Evolutionary conservation across 2,329 filamentous ascomycete species (phyloP).

Genomic region (Trichoderma harzianum): DNA sequence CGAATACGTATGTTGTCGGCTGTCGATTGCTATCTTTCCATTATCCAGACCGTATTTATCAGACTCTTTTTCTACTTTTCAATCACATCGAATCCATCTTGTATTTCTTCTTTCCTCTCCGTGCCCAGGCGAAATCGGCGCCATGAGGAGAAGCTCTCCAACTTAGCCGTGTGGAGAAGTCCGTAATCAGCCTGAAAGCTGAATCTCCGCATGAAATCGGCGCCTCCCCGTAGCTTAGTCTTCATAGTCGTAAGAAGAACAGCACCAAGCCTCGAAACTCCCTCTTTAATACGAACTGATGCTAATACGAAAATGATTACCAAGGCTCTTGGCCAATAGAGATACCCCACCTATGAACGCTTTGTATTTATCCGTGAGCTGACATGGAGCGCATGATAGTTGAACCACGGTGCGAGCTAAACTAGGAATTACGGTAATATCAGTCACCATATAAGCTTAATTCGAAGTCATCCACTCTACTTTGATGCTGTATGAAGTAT

Average conservation of each 20-base stretch:
- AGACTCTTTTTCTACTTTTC: background rate
- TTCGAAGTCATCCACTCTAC: background rate
- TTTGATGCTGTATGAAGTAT: background rate
- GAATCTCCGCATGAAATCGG: background rate
- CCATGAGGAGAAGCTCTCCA: slow-evolving; percentile 4
- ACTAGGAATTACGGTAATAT: background rate
- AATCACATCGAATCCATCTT: background rate
- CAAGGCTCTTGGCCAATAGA: background rate
- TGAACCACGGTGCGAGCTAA: background rate
- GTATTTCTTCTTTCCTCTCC: background rate
- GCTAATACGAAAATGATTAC: background rate
- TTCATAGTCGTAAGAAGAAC: background rate
- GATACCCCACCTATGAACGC: background rate
- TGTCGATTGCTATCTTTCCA: background rate
- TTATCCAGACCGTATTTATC: background rate
- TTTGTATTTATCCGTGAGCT: background rate
- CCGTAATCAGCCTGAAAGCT: background rate
- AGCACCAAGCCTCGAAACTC: background rate
- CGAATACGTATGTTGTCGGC: background rate
- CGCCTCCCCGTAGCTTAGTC: background rate
- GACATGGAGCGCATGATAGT: background rate
- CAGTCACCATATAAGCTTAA: background rate
- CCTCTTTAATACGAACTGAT: background rate
- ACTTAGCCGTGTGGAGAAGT: slow-evolving; percentile 14
- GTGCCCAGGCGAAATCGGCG: background rate